Percentiles rank a stretch among this genome's conserved stretches.
Conservation (phyloP, 2,329 filamentous ascomycete genomes). For the Aureobasidium pullulans region DNA sequence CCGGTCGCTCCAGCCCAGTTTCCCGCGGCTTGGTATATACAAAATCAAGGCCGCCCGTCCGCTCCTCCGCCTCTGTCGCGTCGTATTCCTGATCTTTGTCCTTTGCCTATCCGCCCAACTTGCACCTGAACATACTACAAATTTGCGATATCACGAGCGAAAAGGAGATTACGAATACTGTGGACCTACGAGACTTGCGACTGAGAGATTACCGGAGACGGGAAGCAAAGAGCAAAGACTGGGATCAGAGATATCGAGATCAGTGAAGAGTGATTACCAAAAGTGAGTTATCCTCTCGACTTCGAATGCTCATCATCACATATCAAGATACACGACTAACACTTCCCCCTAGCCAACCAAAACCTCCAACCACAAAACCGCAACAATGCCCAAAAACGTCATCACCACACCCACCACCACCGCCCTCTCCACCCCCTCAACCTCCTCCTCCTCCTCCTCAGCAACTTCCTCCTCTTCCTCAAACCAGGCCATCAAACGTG, state of each 20-base stretch:
- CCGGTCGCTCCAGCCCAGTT: neutral
- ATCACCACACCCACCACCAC: neutral
- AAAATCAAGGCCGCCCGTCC: neutral
- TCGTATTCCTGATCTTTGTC: no score
- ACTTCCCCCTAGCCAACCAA: neutral
- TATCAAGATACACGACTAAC: neutral
- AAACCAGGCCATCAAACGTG: neutral
- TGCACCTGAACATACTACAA: no score
- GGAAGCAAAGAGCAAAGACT: no score
- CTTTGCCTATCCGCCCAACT: no score
- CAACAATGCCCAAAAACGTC: constrained; percentile 2
- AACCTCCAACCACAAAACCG: neutral
- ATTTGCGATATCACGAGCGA: no score
- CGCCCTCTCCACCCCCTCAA: neutral
- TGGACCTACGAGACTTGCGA: no score
- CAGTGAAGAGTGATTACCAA: no score
- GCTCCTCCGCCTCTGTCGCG: neutral
- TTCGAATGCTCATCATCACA: no score
- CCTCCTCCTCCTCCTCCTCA: neutral
- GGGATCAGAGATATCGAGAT: no score
- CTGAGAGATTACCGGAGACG: no score
- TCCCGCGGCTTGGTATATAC: neutral
- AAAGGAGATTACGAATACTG: no score
- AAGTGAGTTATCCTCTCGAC: no score
- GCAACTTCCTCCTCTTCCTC: neutral